These are phyloP conservation scores for Phytophthora cajani DNA, from an alignment of 352 stramenopile genomes.

Conservation along the genomic window DNA sequence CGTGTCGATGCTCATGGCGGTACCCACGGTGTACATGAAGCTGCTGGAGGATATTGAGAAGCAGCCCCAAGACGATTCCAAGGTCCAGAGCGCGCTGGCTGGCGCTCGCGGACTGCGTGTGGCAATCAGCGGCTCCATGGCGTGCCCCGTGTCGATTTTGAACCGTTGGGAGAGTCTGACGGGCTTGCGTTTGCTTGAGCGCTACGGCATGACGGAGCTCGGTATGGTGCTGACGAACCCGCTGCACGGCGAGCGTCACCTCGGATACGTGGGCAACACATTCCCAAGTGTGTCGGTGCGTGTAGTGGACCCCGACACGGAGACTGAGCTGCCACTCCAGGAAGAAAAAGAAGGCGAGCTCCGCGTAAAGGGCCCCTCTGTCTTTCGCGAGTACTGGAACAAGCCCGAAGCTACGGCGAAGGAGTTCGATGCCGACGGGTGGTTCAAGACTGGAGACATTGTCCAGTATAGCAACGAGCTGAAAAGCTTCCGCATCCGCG, in stretches of 20 bases:
- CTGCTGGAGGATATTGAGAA: slow-evolving; percentile 80
- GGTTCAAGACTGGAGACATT: slow-evolving; percentile 93
- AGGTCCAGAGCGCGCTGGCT: slow-evolving; percentile 15
- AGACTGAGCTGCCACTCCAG: slow-evolving; percentile 44
- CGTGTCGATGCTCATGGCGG: slow-evolving; percentile 89
- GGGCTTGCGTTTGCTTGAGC: slow-evolving; percentile 83
- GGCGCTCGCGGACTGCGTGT: slow-evolving; percentile 48
- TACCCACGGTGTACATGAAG: slow-evolving; percentile 92
- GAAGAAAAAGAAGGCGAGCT: slow-evolving; percentile 78
- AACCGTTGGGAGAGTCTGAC: slow-evolving; percentile 85
- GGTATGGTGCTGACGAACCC: slow-evolving; percentile 93
- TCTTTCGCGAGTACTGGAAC: slow-evolving; percentile 91
- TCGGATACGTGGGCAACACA: slow-evolving; percentile 85
- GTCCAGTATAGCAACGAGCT: slow-evolving; percentile 74
- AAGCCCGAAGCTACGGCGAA: slow-evolving; percentile 84
- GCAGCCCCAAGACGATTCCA: slow-evolving; percentile 24
- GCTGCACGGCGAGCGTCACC: slow-evolving; percentile 64
- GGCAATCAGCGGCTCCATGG: slow-evolving; percentile 88
- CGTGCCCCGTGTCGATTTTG: slow-evolving; percentile 83
- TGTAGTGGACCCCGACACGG: slow-evolving; percentile 82
- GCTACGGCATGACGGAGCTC: slow-evolving; percentile 94
- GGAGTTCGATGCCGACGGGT: slow-evolving; percentile 86
- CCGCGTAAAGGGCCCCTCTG: slow-evolving; percentile 81
- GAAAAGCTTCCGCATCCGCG: slow-evolving; percentile 89
- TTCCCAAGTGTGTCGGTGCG: slow-evolving; percentile 85